Evolutionary conservation across 768 basidiomycete species (phyloP).

Genomic region (Floccularia luteovirens): DNA sequence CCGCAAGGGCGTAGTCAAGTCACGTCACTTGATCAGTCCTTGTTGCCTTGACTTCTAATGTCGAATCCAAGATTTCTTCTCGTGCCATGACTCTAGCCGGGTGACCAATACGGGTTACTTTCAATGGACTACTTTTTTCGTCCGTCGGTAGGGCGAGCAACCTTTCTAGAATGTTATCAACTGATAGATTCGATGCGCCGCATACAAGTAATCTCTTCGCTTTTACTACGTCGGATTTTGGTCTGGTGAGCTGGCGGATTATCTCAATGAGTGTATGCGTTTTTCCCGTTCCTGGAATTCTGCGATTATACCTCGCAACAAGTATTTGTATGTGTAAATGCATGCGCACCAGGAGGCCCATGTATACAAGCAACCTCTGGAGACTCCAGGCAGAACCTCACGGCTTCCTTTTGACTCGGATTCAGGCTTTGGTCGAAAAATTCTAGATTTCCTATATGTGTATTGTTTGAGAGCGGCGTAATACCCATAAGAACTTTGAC

Average conservation of each 20-base stretch:
- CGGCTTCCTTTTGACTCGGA: conserved; percentile 75
- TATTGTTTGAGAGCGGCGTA: conserved; percentile 31
- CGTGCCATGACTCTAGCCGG: conserved; percentile 86
- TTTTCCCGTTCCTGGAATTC: conserved; percentile 73
- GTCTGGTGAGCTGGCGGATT: conserved; percentile 70
- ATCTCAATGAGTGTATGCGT: conserved; percentile 94
- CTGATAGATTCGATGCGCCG: conserved; percentile 90
- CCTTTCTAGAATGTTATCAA: conserved; percentile 92
- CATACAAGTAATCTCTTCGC: conserved; percentile 73
- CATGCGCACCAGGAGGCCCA: conserved; percentile 78
- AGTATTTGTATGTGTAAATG: neutral
- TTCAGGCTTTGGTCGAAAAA: conserved; percentile 81
- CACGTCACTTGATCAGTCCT: conserved; percentile 57
- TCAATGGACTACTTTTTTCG: conserved; percentile 44
- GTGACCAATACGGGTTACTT: conserved; percentile 87
- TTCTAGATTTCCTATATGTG: conserved; percentile 29
- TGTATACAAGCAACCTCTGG: conserved; percentile 89
- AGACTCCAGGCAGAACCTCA: conserved; percentile 75
- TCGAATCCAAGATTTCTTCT: conserved; percentile 57
- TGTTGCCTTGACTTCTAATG: conserved; percentile 65
- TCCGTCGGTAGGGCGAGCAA: conserved; percentile 53
- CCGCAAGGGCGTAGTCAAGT: neutral
- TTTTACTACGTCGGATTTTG: conserved; percentile 37
- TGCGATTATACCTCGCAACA: neutral
- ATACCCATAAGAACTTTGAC: conserved; percentile 70